Conservation (phyloP, 2,329 filamentous ascomycete genomes). For the Fusarium algeriense region DNA sequence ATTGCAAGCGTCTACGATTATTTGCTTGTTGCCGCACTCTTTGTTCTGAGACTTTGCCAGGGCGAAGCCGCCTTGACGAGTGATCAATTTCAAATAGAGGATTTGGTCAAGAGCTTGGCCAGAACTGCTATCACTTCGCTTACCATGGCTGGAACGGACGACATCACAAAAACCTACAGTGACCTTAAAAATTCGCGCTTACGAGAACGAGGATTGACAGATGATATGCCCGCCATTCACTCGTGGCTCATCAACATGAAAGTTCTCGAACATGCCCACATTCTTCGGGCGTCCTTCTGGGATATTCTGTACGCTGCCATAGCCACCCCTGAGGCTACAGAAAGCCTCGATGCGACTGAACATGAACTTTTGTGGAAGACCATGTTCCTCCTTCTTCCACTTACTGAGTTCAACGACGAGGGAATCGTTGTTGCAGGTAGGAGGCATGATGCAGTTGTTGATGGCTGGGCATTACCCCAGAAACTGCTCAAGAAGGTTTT, state of each 20-base stretch:
- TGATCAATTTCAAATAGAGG: conserved; percentile 62
- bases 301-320: conserved; percentile 64
- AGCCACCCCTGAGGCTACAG: conserved; percentile 50
- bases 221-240: conserved; percentile 59
- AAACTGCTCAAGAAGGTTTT: conserved; percentile 69
- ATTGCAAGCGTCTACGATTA: conserved; percentile 48
- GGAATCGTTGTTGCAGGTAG: conserved; percentile 60
- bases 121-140: conserved; percentile 56
- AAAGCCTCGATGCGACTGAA: conserved; percentile 57
- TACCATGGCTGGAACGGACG: conserved; percentile 56
- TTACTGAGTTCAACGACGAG: conserved; percentile 68
- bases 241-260: conserved; percentile 72
- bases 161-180: conserved; percentile 61
- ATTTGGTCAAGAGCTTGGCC: conserved; percentile 59
- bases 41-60: conserved; percentile 59
- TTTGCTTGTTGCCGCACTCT: conserved; percentile 51
- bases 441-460: conserved; percentile 50
- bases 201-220: conserved; percentile 65
- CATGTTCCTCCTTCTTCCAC: conserved; percentile 71
- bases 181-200: conserved; percentile 59
- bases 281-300: conserved; percentile 71
- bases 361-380: conserved; percentile 70
- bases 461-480: conserved; percentile 73
- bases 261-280: conserved; percentile 61
- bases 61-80: conserved; percentile 48